Conservation (phyloP, 2,329 filamentous ascomycete genomes). For the Aspergillus carbonarius region DNA sequence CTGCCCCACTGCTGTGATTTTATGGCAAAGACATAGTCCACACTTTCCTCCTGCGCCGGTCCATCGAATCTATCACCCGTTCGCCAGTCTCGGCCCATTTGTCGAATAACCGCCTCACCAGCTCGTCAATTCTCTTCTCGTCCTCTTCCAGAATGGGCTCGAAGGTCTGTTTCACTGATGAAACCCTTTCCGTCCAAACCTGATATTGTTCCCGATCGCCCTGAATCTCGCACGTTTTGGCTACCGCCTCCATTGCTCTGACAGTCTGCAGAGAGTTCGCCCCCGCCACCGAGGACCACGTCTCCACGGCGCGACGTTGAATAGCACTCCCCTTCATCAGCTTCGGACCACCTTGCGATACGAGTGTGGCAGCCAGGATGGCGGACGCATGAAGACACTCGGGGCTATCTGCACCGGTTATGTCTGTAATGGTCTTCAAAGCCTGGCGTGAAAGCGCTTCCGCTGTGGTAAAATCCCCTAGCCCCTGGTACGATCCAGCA, state of each 20-base stretch:
- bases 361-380: background rate
- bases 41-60: background rate
- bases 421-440: background rate
- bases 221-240: background rate
- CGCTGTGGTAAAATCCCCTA: background rate
- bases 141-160: background rate
- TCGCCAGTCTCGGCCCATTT: background rate
- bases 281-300: background rate
- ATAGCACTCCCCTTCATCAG: background rate
- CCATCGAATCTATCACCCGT: background rate
- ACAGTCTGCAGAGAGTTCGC: background rate
- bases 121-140: background rate
- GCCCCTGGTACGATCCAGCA: background rate
- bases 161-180: background rate
- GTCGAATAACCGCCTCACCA: background rate
- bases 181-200: background rate
- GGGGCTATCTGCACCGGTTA: background rate
- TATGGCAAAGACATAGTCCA: background rate
- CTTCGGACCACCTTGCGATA: background rate
- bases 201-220: background rate
- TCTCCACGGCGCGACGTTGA: background rate
- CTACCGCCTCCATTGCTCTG: background rate
- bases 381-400: background rate
- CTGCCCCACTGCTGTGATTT: too few species aligned
- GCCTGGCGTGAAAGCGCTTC: conserved; percentile 3